phyloP scores from a whole-genome alignment of 805 yeast species.

The Pichia scutulata region DNA sequence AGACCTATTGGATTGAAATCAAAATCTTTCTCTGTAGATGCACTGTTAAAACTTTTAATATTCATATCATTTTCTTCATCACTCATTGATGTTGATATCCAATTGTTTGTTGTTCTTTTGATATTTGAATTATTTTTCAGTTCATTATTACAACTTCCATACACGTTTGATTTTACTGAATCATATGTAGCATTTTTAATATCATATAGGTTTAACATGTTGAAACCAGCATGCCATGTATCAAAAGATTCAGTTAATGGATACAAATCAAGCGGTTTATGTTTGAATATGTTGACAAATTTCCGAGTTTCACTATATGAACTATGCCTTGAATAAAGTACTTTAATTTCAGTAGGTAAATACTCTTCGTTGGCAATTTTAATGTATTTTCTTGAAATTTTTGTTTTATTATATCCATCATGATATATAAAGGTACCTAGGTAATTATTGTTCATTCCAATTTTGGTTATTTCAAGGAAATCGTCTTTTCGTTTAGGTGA shows the following conservation, averaged over 20 bases:
- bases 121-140: neutral
- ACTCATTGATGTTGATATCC: neutral
- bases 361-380: neutral
- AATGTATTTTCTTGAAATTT: neutral
- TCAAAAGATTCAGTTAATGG: slow-evolving; percentile 12
- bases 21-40: neutral
- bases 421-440: neutral
- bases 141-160: neutral
- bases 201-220: slow-evolving; percentile 12
- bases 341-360: slow-evolving; percentile 9
- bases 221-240: slow-evolving; percentile 13
- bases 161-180: neutral
- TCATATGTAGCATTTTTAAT: slow-evolving; percentile 6
- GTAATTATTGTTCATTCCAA: neutral
- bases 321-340: slow-evolving; percentile 17
- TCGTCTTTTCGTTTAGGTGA: neutral
- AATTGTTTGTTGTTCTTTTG: neutral
- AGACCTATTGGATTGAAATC: slow-evolving; percentile 1
- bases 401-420: neutral
- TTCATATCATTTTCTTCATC: neutral
- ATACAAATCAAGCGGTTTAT: slow-evolving; percentile 11
- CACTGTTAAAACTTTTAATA: neutral
- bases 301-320: slow-evolving; percentile 11
- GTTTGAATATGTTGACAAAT: slow-evolving; percentile 10
- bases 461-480: neutral